Base-by-base conservation (phyloP, 345 rosid genomes). In the Dipteronia dyeriana region DNA sequence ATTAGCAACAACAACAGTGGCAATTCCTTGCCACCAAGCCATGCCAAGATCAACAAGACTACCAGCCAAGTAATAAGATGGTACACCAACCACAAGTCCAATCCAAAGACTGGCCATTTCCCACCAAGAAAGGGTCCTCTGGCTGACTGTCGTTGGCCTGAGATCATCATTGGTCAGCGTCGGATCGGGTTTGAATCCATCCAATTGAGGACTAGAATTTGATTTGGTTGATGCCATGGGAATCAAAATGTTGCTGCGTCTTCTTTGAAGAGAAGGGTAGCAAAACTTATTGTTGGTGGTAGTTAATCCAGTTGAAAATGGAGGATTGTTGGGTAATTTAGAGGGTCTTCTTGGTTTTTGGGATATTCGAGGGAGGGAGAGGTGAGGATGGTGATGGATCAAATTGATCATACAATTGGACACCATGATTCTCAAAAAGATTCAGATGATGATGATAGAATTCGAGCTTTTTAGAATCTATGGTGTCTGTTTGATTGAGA, bases 21-120 rank as follows among this genome's bases (percentile, higher is more conserved):
- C 91, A 62, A 95, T 89, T 7, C 97, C 99, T 84, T 95, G 99
- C 99, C 99, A 95, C 99, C 99, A 95, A 4, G 99, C 90, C 99
- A 95, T 95, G 51, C 99, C 99, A 7, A 95, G 84, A 72, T 95
- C 98, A 0, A 93, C 99, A 17, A 95, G 84, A 83, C 93, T 89
- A 0, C 97, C 99, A 0, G 99, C 99, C 7, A 95, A 80, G 87
- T 93, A 95, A 66, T 91, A 95, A 0, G 99, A 66, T 23, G 99
- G 99, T 16, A 95, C 98, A 31, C 99, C 99, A 17, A 93, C 97
- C 11, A 93, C 99, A 3, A 95, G 96, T 45, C 99, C 98, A n/a
- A 95, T 84, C 99, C 98, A 95, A 16, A 92, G 87, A 83, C 97
- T 88, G 17, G 99, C 92, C 96, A 95, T 90, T 79, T 93, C 99